Evolutionary conservation across 345 rosid species (phyloP).

Genomic region (Passiflora organensis): DNA sequence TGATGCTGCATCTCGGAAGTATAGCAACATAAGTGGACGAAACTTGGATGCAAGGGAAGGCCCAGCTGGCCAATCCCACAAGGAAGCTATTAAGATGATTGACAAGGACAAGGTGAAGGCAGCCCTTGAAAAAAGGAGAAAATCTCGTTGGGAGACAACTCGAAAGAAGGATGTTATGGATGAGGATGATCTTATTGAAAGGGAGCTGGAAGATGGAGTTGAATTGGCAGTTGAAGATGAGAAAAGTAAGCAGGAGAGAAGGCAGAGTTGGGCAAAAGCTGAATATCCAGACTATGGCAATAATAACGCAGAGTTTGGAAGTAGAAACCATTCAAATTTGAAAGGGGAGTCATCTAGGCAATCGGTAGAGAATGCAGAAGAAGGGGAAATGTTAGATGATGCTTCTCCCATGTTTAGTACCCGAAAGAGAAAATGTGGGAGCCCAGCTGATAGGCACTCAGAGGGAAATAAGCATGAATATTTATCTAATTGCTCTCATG

Average conservation of each 20-base stretch:
- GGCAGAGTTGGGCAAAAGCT: conserved; percentile 20
- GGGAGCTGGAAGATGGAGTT: conserved; percentile 27
- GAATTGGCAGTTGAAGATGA: conserved; percentile 23
- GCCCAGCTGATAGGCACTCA: neutral
- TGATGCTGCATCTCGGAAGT: conserved; percentile 29
- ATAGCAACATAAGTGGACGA: conserved; percentile 30
- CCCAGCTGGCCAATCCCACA: conserved; percentile 15
- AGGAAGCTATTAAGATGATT: conserved; percentile 22
- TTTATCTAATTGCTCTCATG: neutral
- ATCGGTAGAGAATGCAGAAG: neutral
- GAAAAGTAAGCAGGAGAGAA: conserved; percentile 15
- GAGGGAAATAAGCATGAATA: neutral
- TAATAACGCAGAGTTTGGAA: conserved; percentile 10
- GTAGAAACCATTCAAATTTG: neutral
- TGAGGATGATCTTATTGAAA: conserved; percentile 28
- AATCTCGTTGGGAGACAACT: conserved; percentile 19
- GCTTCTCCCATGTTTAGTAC: neutral
- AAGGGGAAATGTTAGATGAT: neutral
- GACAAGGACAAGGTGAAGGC: conserved; percentile 26
- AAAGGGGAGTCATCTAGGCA: neutral
- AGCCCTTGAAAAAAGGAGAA: conserved; percentile 17
- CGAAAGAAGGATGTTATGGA: conserved; percentile 17
- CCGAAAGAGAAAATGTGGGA: neutral
- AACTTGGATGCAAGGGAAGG: conserved; percentile 21
- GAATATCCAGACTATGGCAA: conserved; percentile 5